Conservation (phyloP, 768 basidiomycete genomes). For the Tricholoma flavovirens region DNA sequence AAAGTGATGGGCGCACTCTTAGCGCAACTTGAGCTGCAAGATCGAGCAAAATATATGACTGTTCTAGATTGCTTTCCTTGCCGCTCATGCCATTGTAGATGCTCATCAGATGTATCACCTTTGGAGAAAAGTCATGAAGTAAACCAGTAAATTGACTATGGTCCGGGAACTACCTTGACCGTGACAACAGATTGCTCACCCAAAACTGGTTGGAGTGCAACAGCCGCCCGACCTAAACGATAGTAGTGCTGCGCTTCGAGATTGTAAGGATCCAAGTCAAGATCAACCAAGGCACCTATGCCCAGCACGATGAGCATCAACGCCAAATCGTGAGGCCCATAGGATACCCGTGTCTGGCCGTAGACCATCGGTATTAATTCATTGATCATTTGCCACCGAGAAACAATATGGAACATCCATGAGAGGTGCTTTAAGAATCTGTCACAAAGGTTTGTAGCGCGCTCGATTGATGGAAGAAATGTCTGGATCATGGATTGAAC, state of each 20-base stretch:
- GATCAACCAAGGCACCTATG: constrained; percentile 44
- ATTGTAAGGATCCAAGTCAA: constrained; percentile 39
- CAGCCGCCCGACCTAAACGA: constrained; percentile 39
- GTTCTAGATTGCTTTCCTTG: constrained; percentile 43
- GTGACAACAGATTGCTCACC: constrained; percentile 40
- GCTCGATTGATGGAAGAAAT: constrained; percentile 38
- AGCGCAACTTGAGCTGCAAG: constrained; percentile 44
- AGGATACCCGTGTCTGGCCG: constrained; percentile 27
- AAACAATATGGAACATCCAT: constrained; percentile 47
- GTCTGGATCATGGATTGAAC: constrained; percentile 38
- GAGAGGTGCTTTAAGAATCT: constrained; percentile 43
- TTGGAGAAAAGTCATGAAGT: not conserved
- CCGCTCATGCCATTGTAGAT: constrained; percentile 51
- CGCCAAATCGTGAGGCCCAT: constrained; percentile 47
- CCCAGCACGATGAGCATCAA: constrained; percentile 41
- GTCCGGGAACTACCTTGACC: constrained; percentile 28
- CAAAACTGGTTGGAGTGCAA: constrained; percentile 41
- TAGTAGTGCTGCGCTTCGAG: constrained; percentile 51
- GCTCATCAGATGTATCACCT: constrained; percentile 48
- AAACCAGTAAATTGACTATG: not conserved
- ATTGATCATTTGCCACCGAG: constrained; percentile 37
- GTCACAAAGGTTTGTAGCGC: constrained; percentile 38
- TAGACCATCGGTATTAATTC: constrained; percentile 45
- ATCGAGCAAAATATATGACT: constrained; percentile 40
- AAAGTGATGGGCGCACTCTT: constrained; percentile 28